phyloP scores from a whole-genome alignment of 2,329 filamentous ascomycete species.

The Fusarium coffeatum region DNA sequence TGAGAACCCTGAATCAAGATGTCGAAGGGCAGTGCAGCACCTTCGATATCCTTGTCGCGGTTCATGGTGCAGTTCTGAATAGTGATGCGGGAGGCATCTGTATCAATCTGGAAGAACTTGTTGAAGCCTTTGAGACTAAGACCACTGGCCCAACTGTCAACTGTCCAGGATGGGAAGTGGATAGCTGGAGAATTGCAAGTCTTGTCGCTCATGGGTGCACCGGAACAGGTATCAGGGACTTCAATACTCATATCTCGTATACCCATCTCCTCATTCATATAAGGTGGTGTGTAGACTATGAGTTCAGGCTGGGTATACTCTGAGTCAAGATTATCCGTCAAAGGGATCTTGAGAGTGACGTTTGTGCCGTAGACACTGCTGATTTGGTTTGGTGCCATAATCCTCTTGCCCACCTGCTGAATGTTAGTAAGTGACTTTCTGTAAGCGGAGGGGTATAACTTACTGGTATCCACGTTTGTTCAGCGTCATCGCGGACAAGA shows the following conservation, averaged over 20 bases:
- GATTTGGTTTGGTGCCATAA: slow-evolving; percentile 30
- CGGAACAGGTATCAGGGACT: slow-evolving; percentile 25
- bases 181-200: slow-evolving; percentile 33
- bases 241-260: slow-evolving; percentile 22
- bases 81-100: slow-evolving; percentile 34
- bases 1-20: slow-evolving; percentile 37
- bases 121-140: slow-evolving; percentile 39
- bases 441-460: accelerated
- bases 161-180: slow-evolving; percentile 35
- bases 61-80: slow-evolving; percentile 27
- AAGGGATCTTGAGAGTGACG: slow-evolving; percentile 30
- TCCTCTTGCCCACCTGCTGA: slow-evolving; percentile 11
- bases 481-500: slow-evolving; percentile 13
- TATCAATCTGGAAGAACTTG: slow-evolving; percentile 29
- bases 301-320: slow-evolving; percentile 27
- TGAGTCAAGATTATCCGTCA: slow-evolving; percentile 33
- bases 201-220: neutral
- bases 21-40: slow-evolving; percentile 30
- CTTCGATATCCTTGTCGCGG: slow-evolving; percentile 20
- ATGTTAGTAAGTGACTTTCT: neutral
- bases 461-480: slow-evolving; percentile 40
- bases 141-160: slow-evolving; percentile 35
- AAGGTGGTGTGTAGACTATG: slow-evolving; percentile 22
- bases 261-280: slow-evolving; percentile 28
- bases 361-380: slow-evolving; percentile 21